A percentile compares a stretch with the other conserved stretches of the same genome.
Conservation (phyloP, 208 protist genomes). For the Naegleria fowleri region DNA sequence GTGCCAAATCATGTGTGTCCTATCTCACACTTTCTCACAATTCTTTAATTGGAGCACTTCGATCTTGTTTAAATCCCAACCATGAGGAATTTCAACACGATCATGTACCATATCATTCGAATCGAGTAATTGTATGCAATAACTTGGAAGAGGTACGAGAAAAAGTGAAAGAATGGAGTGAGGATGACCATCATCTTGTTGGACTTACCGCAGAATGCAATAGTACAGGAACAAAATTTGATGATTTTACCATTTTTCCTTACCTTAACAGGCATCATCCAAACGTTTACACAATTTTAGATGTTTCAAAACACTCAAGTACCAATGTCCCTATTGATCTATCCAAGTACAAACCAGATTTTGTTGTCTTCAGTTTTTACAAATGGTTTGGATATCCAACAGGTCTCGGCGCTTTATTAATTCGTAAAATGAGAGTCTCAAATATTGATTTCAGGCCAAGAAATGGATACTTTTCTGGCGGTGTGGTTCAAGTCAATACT, state of each 20-base stretch:
- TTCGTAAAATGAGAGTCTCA: conserved; percentile 38
- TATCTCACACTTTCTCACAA: background rate
- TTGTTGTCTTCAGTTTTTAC: conserved; percentile 65
- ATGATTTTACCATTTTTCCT: background rate
- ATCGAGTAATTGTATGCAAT: background rate
- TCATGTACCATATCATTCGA: too few relatives aligned
- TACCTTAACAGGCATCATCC: background rate
- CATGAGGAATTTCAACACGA: too few relatives aligned
- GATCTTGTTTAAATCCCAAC: background rate
- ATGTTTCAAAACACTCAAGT: conserved; percentile 50
- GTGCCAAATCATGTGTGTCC: conserved; percentile 63
- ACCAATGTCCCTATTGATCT: conserved; percentile 53
- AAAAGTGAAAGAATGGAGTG: background rate
- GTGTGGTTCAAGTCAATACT: conserved; percentile 47
- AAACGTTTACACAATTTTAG: conserved; percentile 59
- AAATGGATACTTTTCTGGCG: conserved; percentile 61
- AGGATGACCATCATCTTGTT: conserved; percentile 45
- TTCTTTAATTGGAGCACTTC: background rate
- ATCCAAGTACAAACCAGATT: conserved; percentile 49
- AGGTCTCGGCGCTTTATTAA: conserved; percentile 59
- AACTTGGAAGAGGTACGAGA: background rate
- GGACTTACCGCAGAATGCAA: conserved; percentile 63
- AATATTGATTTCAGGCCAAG: conserved; percentile 29
- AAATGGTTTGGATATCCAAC: conserved; percentile 72
- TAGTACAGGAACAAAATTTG: conserved; percentile 49